These are phyloP conservation scores for Vitis riparia DNA, from an alignment of 164 flowering plant genomes.

Conservation along the genomic window DNA sequence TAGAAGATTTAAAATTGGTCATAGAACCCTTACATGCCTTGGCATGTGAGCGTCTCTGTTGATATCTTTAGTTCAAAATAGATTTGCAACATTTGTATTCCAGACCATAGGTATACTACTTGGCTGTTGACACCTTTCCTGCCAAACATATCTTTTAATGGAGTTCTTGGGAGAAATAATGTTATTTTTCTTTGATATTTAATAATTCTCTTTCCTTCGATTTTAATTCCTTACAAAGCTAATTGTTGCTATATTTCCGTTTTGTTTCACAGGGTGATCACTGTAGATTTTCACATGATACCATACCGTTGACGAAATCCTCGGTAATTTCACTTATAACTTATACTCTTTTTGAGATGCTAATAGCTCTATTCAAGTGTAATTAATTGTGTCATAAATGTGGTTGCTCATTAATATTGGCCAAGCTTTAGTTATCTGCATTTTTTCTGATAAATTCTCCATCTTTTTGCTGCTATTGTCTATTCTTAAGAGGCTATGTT, in stretches of 20 bases:
- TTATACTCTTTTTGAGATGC: neutral
- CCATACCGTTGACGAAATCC: conserved; percentile 72
- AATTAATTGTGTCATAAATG: neutral
- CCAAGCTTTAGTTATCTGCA: neutral
- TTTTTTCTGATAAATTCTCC: no score
- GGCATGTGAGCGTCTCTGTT: no score
- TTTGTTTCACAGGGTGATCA: conserved; percentile 61
- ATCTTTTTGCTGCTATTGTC: no score
- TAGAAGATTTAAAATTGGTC: no score
- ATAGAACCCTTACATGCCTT: no score
- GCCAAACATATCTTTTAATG: no score
- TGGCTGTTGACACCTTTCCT: no score
- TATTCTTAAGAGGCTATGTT: no score
- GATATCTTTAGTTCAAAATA: no score
- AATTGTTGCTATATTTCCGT: conserved; percentile 5
- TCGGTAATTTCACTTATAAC: conserved; percentile 35
- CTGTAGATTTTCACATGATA: conserved; percentile 85
- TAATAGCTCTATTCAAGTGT: neutral
- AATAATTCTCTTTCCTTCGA: neutral
- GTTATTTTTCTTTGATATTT: neutral
- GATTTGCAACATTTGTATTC: no score
- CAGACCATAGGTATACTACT: no score
- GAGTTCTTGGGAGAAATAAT: no score
- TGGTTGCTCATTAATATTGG: neutral
- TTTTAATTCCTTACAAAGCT: neutral